Evolutionary conservation across 768 basidiomycete species (phyloP), one percentile per base, ranked within the genome.

Genomic region (Serendipita indica): DNA sequence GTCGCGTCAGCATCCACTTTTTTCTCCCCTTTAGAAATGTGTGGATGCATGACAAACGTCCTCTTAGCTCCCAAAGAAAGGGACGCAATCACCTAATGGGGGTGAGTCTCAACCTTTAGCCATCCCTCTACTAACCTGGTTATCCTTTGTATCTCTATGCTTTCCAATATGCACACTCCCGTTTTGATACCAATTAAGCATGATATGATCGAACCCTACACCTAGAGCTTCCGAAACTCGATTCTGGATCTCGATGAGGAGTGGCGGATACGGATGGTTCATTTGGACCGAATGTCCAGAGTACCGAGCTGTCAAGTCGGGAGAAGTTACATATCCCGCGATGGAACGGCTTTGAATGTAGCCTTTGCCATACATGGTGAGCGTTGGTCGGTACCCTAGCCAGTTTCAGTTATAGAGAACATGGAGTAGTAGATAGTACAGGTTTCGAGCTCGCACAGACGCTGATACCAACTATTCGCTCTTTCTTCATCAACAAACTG

Each of bases 121-220:
- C 34, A 25, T 30, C 33, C 10, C 18, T 14, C 16, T 7, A 62
- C 66, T 57, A 45, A 70, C 71, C 65, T 63, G 63, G 32, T 67
- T 67, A 43, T 67, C 66, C 41, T 61, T 60, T 33, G 60, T 66
- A 52, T 67, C 66, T 57, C 63, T 60, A 32, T 58, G 62, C 28
- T 59, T 62, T 32, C 66, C 72, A 18, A 72, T 72, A 52, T 69
- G 69, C 25, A 68, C 70, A 34, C 39, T 45, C 2, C 72, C 72
- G 60, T 72, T 66, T 61, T 71, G 70, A 61, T 75, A 75, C 22
- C 65, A 59, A 57, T 75, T 75, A 61, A 72, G 64, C 72, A 75
- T 72, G 56, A 66, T 65, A 62, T 74, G 72, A 46, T 75, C 74
- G 65, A 74, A 75, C 37, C 39, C 63, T 7, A 70, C 66, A 0